phyloP scores from a whole-genome alignment of 305 asterid genomes.

The Solanum chacoense region DNA sequence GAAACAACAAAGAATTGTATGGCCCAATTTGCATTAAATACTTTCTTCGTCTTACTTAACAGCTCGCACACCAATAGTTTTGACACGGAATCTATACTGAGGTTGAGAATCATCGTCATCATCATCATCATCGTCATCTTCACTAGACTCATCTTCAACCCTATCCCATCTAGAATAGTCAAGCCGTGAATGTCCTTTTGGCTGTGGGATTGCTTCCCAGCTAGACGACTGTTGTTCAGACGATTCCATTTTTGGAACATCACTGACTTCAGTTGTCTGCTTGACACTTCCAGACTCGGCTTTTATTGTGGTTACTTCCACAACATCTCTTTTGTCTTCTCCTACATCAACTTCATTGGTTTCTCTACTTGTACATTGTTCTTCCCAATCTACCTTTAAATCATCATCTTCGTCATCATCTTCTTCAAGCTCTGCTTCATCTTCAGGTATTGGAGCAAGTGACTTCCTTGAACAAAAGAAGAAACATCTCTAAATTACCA shows the following conservation, averaged over 20 bases:
- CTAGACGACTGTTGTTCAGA: slow-evolving; percentile 32
- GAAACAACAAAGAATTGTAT: background rate
- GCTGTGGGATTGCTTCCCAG: slow-evolving; percentile 76
- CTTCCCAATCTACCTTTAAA: slow-evolving; percentile 13
- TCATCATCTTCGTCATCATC: slow-evolving; percentile 24
- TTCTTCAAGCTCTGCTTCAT: slow-evolving; percentile 64
- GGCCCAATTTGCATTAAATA: background rate
- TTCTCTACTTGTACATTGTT: background rate
- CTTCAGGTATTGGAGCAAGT: slow-evolving; percentile 96
- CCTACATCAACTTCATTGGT: slow-evolving; percentile 4
- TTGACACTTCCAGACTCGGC: slow-evolving; percentile 6
- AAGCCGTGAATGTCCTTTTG: slow-evolving; percentile 85
- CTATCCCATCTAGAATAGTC: slow-evolving; percentile 95
- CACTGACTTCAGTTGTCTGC: slow-evolving; percentile 14
- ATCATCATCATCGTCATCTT: slow-evolving; percentile 49
- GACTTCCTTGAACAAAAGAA: slow-evolving; percentile 76
- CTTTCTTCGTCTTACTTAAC: slow-evolving; percentile 15
- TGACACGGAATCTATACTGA: slow-evolving; percentile 60
- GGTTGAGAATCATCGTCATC: slow-evolving; percentile 55
- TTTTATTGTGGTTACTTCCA: slow-evolving; percentile 8
- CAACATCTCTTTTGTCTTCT: slow-evolving; percentile 3
- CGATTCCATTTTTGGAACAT: slow-evolving; percentile 13
- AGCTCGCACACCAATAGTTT: slow-evolving; percentile 29
- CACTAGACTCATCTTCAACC: slow-evolving; percentile 75
- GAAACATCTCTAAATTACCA: slow-evolving; percentile 13